These are phyloP conservation scores for Epithele typhae DNA, from an alignment of 768 basidiomycete genomes.

Conservation along the genomic window DNA sequence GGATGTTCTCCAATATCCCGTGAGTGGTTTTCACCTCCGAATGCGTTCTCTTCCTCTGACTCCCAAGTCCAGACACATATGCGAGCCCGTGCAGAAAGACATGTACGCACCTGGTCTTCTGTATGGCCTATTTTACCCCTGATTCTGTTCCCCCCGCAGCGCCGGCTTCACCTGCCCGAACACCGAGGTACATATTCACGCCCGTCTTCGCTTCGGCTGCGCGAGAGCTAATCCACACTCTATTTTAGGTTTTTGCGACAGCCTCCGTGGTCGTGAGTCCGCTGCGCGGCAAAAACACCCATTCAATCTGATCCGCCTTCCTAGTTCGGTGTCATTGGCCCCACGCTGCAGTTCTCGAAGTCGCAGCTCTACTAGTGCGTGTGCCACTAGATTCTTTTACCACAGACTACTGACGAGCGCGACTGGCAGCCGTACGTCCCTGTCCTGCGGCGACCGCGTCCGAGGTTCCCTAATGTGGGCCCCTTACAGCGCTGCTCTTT, in stretches of 20 bases:
- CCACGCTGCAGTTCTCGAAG: slow-evolving; percentile 48
- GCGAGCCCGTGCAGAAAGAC: slow-evolving; percentile 4
- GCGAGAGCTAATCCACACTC: not conserved
- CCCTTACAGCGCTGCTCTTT: slow-evolving; percentile 44
- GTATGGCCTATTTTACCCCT: too few species aligned
- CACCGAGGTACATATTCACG: slow-evolving; percentile 8
- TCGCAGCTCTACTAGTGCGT: slow-evolving; percentile 58
- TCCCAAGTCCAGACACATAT: slow-evolving; percentile 1
- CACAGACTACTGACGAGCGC: not conserved
- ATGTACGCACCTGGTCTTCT: not conserved
- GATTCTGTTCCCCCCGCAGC: slow-evolving; percentile 13
- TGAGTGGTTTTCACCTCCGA: slow-evolving; percentile 28
- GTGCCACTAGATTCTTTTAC: too few species aligned
- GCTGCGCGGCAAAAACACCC: not conserved
- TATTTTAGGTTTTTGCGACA: slow-evolving; percentile 32
- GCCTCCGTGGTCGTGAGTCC: slow-evolving; percentile 53
- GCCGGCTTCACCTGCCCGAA: slow-evolving; percentile 20
- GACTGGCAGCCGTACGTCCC: slow-evolving; percentile 1
- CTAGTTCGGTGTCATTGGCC: slow-evolving; percentile 65
- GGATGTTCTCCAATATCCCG: slow-evolving; percentile 57
- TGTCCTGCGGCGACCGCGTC: too few species aligned
- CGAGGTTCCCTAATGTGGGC: too few species aligned
- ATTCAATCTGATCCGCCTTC: slow-evolving; percentile 1
- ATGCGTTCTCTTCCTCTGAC: too few species aligned
- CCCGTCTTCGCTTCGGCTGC: slow-evolving; percentile 6